phyloP scores from a whole-genome alignment of 2,329 filamentous ascomycete genomes.

The Cryphonectria radicalis region DNA sequence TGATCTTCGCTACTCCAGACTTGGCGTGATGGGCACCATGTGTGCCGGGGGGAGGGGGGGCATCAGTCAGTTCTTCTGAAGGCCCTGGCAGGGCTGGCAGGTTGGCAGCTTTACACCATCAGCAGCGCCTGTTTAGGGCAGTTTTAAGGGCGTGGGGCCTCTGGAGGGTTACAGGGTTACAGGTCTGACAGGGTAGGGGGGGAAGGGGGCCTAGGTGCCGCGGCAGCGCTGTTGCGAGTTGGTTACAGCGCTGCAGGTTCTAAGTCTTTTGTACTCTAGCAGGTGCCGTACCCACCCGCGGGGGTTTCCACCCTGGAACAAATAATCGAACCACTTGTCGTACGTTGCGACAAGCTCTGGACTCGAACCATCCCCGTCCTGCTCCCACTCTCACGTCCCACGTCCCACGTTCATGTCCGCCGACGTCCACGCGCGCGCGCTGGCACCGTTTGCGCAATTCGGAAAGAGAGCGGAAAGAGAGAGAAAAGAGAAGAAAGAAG shows the following conservation, averaged over 20 bases:
- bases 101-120: not conserved
- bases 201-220: not conserved
- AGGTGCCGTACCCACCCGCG: slow-evolving; percentile 9
- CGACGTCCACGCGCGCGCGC: not conserved
- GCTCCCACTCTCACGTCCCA: slow-evolving; percentile 11
- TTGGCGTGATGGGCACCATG: not conserved
- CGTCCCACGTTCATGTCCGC: not conserved
- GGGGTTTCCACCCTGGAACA: slow-evolving; percentile 5
- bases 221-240: not conserved
- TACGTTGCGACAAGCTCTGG: slow-evolving; percentile 12
- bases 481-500: not conserved
- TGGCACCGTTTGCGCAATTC: not conserved
- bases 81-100: not conserved
- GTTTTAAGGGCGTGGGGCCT: not conserved
- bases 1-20: slow-evolving; percentile 9
- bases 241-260: not conserved
- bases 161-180: not conserved
- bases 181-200: not conserved
- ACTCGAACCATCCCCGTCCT: slow-evolving; percentile 7
- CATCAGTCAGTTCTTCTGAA: not conserved
- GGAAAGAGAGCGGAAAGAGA: not conserved
- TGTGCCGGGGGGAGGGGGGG: not conserved
- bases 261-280: not conserved
- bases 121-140: too few species aligned
- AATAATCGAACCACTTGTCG: slow-evolving; percentile 19